Evolutionary conservation across 495 filamentous ascomycete genomes (phyloP).

Genomic region (Aspergillus ostianus): DNA sequence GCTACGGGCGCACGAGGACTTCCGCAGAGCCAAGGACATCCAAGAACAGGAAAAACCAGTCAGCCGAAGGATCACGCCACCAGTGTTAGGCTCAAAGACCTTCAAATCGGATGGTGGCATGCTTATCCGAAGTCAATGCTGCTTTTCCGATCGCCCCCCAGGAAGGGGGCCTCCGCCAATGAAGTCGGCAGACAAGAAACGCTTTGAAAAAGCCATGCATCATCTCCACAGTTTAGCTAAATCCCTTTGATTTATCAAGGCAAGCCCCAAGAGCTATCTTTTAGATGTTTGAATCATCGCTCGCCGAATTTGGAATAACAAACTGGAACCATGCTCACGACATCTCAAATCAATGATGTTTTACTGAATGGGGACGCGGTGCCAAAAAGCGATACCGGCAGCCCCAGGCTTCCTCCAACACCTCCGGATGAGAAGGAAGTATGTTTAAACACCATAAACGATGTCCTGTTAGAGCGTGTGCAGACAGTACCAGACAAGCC

Average conservation of each 20-base stretch:
- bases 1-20: no score
- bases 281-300: no score
- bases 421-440: constrained; percentile 13
- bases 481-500: constrained; percentile 9
- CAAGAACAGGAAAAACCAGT: no score
- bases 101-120: no score
- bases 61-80: no score
- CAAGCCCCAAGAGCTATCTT: no score
- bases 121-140: not conserved
- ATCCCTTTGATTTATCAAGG: no score
- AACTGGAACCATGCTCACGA: not conserved
- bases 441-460: constrained; percentile 8
- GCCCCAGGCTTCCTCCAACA: constrained; percentile 9
- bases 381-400: not conserved
- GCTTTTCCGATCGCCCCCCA: not conserved
- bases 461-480: constrained; percentile 13
- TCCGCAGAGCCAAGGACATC: no score
- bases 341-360: not conserved
- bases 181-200: not conserved
- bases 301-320: not conserved
- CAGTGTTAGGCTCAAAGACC: no score
- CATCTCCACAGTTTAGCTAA: not conserved
- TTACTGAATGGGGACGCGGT: not conserved
- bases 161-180: not conserved
- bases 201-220: not conserved